These are phyloP conservation scores for Babesia bigemina DNA, from an alignment of 169 alveolate genomes.

Conservation along the genomic window DNA sequence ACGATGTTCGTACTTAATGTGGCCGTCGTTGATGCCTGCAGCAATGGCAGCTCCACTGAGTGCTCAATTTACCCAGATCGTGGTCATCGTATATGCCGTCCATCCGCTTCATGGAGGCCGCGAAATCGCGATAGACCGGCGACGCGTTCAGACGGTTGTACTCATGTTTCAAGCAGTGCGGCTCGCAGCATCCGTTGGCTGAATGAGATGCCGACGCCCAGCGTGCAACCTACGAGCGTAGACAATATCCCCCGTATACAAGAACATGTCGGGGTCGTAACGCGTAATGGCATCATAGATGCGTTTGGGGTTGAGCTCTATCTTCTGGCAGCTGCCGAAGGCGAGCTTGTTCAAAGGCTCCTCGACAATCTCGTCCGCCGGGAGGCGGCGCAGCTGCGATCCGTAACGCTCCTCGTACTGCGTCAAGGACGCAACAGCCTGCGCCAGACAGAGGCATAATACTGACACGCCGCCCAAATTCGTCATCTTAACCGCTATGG, in stretches of 20 bases:
- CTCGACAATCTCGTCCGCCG: slow-evolving; percentile 48
- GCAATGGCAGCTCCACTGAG: background rate
- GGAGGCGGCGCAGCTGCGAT: background rate
- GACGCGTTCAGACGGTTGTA: slow-evolving; percentile 63
- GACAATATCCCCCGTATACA: slow-evolving; percentile 82
- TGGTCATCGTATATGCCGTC: slow-evolving; percentile 87
- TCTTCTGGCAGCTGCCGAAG: slow-evolving; percentile 70
- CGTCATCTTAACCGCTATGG: too few relatives aligned
- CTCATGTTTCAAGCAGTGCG: slow-evolving; percentile 64
- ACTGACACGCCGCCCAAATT: background rate
- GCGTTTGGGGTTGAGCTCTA: slow-evolving; percentile 15
- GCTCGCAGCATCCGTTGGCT: slow-evolving; percentile 67
- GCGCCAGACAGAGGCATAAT: background rate
- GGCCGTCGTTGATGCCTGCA: slow-evolving; percentile 79
- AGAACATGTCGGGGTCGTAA: slow-evolving; percentile 78
- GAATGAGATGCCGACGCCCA: background rate
- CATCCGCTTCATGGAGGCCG: slow-evolving; percentile 49
- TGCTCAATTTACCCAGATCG: slow-evolving; percentile 74
- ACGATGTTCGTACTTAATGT: slow-evolving; percentile 59
- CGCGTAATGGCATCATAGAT: slow-evolving; percentile 44
- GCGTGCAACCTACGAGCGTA: slow-evolving; percentile 57
- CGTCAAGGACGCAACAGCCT: background rate
- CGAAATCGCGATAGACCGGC: slow-evolving; percentile 56
- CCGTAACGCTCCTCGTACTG: slow-evolving; percentile 26
- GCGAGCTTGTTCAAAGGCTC: slow-evolving; percentile 59